These are phyloP conservation scores for Neurospora sp. DNA, from an alignment of 495 filamentous ascomycete genomes.

Conservation along the genomic window DNA sequence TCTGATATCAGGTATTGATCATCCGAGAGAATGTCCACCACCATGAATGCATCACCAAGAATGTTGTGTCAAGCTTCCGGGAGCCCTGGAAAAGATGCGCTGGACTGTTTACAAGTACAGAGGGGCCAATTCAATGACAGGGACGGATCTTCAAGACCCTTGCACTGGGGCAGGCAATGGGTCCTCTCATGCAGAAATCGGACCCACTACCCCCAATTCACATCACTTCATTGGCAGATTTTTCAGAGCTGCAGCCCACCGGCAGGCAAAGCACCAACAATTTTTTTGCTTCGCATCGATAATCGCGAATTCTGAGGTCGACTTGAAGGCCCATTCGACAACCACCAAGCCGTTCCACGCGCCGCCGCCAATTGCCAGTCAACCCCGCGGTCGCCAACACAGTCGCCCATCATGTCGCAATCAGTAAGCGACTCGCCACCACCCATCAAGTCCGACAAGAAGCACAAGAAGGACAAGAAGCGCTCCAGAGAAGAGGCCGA, in stretches of 20 bases:
- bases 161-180: neutral
- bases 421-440: neutral
- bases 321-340: neutral
- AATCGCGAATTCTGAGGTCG: neutral
- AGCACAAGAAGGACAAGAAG: conserved; percentile 10
- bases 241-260: neutral
- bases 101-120: too few relatives aligned
- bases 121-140: too few relatives aligned
- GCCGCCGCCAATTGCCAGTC: neutral
- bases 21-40: too few relatives aligned
- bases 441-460: conserved; percentile 11
- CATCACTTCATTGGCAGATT: neutral
- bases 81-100: too few relatives aligned
- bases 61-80: too few relatives aligned
- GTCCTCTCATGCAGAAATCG: neutral
- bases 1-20: too few relatives aligned
- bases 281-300: neutral
- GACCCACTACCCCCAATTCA: neutral
- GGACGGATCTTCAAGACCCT: too few relatives aligned
- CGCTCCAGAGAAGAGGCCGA: conserved; percentile 4
- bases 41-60: too few relatives aligned
- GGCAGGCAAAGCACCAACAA: neutral
- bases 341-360: neutral
- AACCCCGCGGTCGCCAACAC: neutral
- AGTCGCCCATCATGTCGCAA: neutral